Conservation (phyloP, 257 asterid genomes). For the Rubia yunnanensis region DNA sequence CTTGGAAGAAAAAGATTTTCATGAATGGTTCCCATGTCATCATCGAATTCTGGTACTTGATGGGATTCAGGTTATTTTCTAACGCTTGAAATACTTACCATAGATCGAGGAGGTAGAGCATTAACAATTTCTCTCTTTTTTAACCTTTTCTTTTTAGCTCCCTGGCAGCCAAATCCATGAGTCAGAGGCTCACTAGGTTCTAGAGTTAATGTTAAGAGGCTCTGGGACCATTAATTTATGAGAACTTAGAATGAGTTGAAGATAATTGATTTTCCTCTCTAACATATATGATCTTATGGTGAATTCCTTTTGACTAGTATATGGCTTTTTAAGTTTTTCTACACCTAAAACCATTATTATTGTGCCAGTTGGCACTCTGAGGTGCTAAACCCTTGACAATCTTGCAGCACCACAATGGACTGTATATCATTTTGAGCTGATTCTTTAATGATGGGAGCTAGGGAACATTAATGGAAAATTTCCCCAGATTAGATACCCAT, state of each 20-base stretch:
- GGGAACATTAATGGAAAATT: neutral
- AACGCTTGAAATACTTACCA: neutral
- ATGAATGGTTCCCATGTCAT: slow-evolving; percentile 40
- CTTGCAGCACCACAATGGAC: neutral
- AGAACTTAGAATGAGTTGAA: neutral
- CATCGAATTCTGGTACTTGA: slow-evolving; percentile 85
- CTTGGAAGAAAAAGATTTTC: slow-evolving; percentile 31
- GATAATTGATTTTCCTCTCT: neutral
- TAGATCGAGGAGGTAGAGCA: neutral
- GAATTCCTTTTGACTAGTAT: neutral
- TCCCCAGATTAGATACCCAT: neutral
- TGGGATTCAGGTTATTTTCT: slow-evolving; percentile 64
- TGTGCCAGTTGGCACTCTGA: neutral
- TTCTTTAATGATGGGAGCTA: neutral
- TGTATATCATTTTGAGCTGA: neutral
- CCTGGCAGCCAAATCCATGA: neutral
- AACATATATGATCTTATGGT: neutral
- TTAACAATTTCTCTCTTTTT: neutral
- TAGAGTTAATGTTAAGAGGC: neutral
- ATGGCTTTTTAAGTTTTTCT: neutral
- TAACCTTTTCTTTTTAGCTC: neutral
- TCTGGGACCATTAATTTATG: neutral
- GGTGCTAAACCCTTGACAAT: neutral
- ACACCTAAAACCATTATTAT: neutral
- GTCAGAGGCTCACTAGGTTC: neutral